Evolutionary conservation across 768 basidiomycete genomes (phyloP), one percentile per base, ranked within the genome.

Genomic region (Collybia sordida): DNA sequence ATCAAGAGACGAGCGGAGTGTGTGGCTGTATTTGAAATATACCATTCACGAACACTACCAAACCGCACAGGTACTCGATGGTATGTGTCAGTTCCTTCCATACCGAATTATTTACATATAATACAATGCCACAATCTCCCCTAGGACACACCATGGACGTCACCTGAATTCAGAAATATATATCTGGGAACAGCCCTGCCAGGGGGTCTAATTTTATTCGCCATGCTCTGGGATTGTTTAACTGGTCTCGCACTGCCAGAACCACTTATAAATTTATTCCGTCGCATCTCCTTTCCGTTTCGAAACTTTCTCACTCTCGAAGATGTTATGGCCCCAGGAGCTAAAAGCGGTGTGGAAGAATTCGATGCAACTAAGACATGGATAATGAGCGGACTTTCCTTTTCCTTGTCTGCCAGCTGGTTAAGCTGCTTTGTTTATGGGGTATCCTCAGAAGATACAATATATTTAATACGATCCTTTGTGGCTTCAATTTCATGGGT

Each of bases 401-500:
- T 64, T 22, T n/a, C 72, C n/a, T 67, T 72, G 41, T 64, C 69
- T 21, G 50, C 72, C 38, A 69, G 60, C 42, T 80, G 76, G 75
- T 51, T 75, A n/a, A 74, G 65, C n/a, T 67, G 61, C 49, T 58
- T 78, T 35, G 67, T 65, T 4, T 77, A 70, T 58, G 64, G 63
- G 6, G 37, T 67, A 38, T 64, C 63, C 43, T 42, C 64, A 37
- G 44, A 53, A 7, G 59, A 71, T 50, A 31, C 42, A 39, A 42
- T 53, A 40, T 52, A 57, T 47, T 46, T 58, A 18, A 36, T 59
- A 19, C 63, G 58, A 35, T 65, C 68, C 38, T 56, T 70, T 19
- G 55, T 75, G 15, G 67, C 66, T 47, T 64, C 65, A 18, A 47
- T 78, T 44, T 62, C 75, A 43, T 84, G 83, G 83, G 83, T 84